phyloP scores from a whole-genome alignment of 371 early-diverging fungal species.

The Parasitella parasitica region DNA sequence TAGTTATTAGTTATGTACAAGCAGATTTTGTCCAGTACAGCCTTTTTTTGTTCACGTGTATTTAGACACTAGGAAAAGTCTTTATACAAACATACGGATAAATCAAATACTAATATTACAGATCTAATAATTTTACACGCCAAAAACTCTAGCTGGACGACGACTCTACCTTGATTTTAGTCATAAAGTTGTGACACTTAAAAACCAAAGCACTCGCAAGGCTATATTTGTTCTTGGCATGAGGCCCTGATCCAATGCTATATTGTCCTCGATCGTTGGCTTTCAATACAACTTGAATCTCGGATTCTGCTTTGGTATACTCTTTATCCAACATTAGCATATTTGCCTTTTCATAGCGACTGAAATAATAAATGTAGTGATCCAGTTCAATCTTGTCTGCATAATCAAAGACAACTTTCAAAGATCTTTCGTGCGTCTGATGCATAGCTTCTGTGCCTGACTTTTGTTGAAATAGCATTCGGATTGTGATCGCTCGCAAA shows the following conservation, averaged over 20 bases:
- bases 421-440: constrained; percentile 15
- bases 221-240: constrained; percentile 48
- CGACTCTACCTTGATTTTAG: constrained; percentile 17
- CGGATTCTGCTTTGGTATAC: constrained; percentile 44
- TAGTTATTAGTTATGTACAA: too few species aligned
- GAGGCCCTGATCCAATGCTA: constrained; percentile 37
- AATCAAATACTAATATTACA: too few species aligned
- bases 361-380: constrained; percentile 64
- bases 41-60: too few species aligned
- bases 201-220: constrained; percentile 42
- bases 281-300: constrained; percentile 42
- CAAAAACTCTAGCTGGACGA: neutral
- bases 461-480: constrained; percentile 16
- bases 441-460: neutral
- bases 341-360: constrained; percentile 56
- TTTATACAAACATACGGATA: too few species aligned
- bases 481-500: constrained; percentile 39
- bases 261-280: constrained; percentile 38
- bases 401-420: constrained; percentile 26
- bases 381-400: constrained; percentile 45
- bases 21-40: too few species aligned
- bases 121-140: too few species aligned
- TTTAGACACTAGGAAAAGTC: too few species aligned
- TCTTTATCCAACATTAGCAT: constrained; percentile 43
- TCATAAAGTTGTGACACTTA: constrained; percentile 45